Evolutionary conservation across 768 basidiomycete genomes (phyloP).

Genomic region (Auricularia heimuer): DNA sequence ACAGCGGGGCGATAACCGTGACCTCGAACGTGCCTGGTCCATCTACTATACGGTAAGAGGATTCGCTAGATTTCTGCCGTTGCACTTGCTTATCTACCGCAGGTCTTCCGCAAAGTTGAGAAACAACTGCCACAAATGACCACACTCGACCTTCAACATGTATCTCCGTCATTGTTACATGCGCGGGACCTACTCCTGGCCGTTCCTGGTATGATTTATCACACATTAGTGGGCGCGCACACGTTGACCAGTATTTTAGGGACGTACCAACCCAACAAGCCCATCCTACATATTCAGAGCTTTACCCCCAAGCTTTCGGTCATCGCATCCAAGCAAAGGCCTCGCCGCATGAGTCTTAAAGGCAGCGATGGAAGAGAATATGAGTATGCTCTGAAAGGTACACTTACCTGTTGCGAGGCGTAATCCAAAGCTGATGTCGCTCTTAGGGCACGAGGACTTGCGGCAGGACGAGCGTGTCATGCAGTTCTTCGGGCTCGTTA

Average conservation of each 20-base stretch:
- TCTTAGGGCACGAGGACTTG: slow-evolving; percentile 37
- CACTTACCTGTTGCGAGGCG: background rate
- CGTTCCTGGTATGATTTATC: slow-evolving; percentile 66
- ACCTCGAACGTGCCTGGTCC: slow-evolving; percentile 42
- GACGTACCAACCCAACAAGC: slow-evolving; percentile 33
- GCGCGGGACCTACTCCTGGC: slow-evolving; percentile 37
- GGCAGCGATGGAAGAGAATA: slow-evolving; percentile 39
- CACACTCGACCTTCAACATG: slow-evolving; percentile 39
- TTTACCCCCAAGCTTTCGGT: slow-evolving; percentile 35
- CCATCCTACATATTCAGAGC: slow-evolving; percentile 30
- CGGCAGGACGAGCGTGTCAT: slow-evolving; percentile 44
- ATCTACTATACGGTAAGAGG: slow-evolving; percentile 33
- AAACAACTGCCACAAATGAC: slow-evolving; percentile 34
- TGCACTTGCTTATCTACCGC: background rate
- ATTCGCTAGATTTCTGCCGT: background rate
- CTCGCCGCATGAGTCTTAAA: slow-evolving; percentile 30
- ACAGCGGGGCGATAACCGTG: slow-evolving; percentile 29
- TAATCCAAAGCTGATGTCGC: background rate
- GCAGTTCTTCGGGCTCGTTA: slow-evolving; percentile 44
- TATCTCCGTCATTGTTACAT: slow-evolving; percentile 35
- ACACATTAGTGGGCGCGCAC: background rate
- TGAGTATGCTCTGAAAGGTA: slow-evolving; percentile 35
- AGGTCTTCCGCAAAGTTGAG: slow-evolving; percentile 36
- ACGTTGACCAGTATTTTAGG: slow-evolving; percentile 12
- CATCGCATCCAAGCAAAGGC: slow-evolving; percentile 39